These are phyloP conservation scores for Ceriops zippeliana DNA, from an alignment of 345 rosid genomes.

Conservation along the genomic window DNA sequence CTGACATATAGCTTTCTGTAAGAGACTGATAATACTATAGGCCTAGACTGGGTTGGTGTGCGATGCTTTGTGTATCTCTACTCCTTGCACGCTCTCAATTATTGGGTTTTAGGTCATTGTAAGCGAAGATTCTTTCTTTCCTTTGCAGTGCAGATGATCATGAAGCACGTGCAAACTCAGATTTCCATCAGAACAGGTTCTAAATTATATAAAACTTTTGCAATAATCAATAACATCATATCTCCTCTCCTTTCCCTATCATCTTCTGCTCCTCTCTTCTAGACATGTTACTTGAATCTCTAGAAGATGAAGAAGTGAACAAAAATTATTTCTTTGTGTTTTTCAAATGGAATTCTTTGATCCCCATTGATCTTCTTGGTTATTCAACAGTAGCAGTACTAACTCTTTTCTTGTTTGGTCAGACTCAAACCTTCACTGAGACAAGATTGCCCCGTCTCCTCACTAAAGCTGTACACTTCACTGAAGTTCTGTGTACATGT, in stretches of 20 bases:
- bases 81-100: slow-evolving; percentile 18
- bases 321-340: too few relatives aligned
- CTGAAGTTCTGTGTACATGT: background rate
- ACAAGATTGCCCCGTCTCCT: too few relatives aligned
- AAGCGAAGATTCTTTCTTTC: slow-evolving; percentile 19
- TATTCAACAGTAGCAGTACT: too few relatives aligned
- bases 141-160: slow-evolving; percentile 54
- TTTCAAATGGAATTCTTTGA: too few relatives aligned
- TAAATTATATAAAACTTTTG: slow-evolving; percentile 33
- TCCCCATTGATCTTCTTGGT: too few relatives aligned
- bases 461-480: too few relatives aligned
- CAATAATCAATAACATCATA: slow-evolving; percentile 38
- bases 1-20: slow-evolving; percentile 48
- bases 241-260: background rate
- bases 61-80: slow-evolving; percentile 3
- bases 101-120: slow-evolving; percentile 20
- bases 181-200: slow-evolving; percentile 68
- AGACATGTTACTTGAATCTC: background rate
- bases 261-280: background rate
- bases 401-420: too few relatives aligned
- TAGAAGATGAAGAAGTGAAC: too few relatives aligned
- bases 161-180: slow-evolving; percentile 74
- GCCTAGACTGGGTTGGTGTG: slow-evolving; percentile 23
- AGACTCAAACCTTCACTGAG: too few relatives aligned
- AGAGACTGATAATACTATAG: slow-evolving; percentile 6